phyloP scores from a whole-genome alignment of 2,329 filamentous ascomycete species.

The Juglanconis sp. region DNA sequence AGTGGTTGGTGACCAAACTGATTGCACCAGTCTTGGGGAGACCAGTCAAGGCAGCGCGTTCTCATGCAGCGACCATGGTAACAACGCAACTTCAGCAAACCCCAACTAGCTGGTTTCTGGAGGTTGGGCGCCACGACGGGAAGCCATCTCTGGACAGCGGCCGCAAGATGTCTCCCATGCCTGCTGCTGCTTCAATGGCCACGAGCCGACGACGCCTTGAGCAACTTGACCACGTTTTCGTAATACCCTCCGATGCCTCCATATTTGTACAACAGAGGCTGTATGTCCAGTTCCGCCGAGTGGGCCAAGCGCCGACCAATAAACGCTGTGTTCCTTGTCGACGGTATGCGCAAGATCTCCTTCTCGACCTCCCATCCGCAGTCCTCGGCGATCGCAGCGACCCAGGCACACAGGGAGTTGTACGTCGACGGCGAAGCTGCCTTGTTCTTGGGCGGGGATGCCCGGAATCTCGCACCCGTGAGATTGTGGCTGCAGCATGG shows the following conservation, averaged over 20 bases:
- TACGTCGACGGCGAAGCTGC: conserved; percentile 66
- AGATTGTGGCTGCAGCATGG: conserved; percentile 93
- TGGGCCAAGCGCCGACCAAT: conserved; percentile 56
- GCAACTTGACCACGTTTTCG: conserved; percentile 59
- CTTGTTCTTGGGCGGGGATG: conserved; percentile 52
- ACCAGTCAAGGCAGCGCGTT: no score
- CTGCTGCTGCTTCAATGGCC: conserved; percentile 32
- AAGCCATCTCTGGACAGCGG: neutral
- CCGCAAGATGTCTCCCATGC: neutral
- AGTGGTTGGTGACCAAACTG: no score
- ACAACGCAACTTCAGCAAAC: no score
- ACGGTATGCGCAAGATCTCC: conserved; percentile 87
- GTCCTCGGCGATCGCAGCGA: conserved; percentile 64
- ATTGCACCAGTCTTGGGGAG: no score
- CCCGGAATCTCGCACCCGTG: conserved; percentile 70
- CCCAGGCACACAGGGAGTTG: conserved; percentile 78
- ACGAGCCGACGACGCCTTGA: conserved; percentile 42
- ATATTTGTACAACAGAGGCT: conserved; percentile 45
- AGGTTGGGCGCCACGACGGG: neutral
- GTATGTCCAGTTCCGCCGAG: conserved; percentile 35
- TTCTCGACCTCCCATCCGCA: conserved; percentile 75
- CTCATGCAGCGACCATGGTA: no score
- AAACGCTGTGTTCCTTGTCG: conserved; percentile 81
- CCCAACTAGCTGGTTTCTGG: neutral
- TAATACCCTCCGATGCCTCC: conserved; percentile 56